Evolutionary conservation across 192 early-diverging fungal genomes (phyloP).

Genomic region (Backusella westeae): DNA sequence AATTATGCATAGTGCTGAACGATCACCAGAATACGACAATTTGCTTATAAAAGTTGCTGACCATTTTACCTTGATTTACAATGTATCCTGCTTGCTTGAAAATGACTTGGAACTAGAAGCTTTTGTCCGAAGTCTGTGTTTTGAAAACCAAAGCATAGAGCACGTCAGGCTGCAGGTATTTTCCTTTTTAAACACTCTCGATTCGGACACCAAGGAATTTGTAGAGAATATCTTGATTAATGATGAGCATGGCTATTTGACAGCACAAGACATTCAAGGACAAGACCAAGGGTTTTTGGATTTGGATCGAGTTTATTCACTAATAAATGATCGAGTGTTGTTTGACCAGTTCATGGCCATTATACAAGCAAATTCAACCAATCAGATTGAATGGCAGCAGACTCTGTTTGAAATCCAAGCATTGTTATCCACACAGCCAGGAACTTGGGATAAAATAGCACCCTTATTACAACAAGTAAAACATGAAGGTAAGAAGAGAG

Average conservation of each 20-base stretch:
- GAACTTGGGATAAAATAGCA: neutral
- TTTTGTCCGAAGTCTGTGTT: neutral
- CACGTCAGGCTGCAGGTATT: neutral
- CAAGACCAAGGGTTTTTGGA: neutral
- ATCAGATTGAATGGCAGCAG: neutral
- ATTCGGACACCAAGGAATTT: neutral
- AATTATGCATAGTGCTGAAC: neutral
- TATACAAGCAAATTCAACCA: neutral
- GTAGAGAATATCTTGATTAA: neutral
- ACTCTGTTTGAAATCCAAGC: neutral
- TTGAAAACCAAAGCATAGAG: neutral
- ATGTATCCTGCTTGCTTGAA: neutral
- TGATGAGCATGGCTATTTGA: neutral
- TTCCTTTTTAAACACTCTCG: neutral
- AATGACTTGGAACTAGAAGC: neutral
- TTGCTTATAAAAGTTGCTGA: neutral
- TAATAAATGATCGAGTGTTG: neutral
- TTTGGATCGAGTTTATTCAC: neutral
- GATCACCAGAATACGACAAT: neutral
- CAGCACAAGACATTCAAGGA: neutral
- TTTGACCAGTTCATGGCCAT: slow-evolving; percentile 16
- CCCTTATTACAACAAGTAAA: slow-evolving; percentile 2
- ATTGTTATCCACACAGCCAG: neutral
- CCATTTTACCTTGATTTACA: neutral
- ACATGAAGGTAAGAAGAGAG: neutral